Conservation (phyloP, 805 yeast species). For the Lachancea quebecensis region DNA sequence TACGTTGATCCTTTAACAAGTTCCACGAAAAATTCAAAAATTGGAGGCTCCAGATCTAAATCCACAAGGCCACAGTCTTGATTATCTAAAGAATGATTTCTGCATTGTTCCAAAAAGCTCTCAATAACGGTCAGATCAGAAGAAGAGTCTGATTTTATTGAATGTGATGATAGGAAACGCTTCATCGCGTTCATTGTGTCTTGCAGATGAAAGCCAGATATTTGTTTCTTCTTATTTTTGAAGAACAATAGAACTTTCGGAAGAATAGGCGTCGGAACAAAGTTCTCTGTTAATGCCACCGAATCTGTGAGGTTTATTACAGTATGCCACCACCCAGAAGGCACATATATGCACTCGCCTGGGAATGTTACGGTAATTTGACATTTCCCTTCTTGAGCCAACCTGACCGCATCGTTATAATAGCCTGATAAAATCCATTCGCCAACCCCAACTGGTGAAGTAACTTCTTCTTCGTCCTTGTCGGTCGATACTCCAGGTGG, state of each 20-base stretch:
- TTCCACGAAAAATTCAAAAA: slow-evolving; percentile 53
- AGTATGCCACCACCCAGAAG: slow-evolving; percentile 97
- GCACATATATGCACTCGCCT: slow-evolving; percentile 83
- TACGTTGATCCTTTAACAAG: slow-evolving; percentile 38
- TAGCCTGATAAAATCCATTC: slow-evolving; percentile 87
- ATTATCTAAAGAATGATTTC: slow-evolving; percentile 30
- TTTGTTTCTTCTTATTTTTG: slow-evolving; percentile 57
- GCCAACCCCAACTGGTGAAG: slow-evolving; percentile 85
- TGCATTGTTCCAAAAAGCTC: slow-evolving; percentile 28
- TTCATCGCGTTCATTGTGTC: slow-evolving; percentile 38
- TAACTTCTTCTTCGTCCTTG: slow-evolving; percentile 76
- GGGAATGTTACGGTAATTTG: slow-evolving; percentile 68
- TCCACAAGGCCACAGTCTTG: slow-evolving; percentile 62
- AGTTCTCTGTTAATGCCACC: slow-evolving; percentile 86
- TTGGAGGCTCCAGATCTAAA: slow-evolving; percentile 39
- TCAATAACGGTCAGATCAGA: slow-evolving; percentile 15
- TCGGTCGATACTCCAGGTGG: slow-evolving; percentile 87
- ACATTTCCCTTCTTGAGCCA: slow-evolving; percentile 45
- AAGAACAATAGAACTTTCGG: slow-evolving; percentile 61
- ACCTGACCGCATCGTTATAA: slow-evolving; percentile 56
- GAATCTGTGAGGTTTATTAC: slow-evolving; percentile 79
- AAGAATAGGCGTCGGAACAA: slow-evolving; percentile 63
- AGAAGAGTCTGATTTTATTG: slow-evolving; percentile 21
- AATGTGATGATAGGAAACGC: slow-evolving; percentile 10
- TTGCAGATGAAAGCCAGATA: slow-evolving; percentile 69